Conservation (phyloP, 2,329 filamentous ascomycete species). For the Coleophoma crateriformis region DNA sequence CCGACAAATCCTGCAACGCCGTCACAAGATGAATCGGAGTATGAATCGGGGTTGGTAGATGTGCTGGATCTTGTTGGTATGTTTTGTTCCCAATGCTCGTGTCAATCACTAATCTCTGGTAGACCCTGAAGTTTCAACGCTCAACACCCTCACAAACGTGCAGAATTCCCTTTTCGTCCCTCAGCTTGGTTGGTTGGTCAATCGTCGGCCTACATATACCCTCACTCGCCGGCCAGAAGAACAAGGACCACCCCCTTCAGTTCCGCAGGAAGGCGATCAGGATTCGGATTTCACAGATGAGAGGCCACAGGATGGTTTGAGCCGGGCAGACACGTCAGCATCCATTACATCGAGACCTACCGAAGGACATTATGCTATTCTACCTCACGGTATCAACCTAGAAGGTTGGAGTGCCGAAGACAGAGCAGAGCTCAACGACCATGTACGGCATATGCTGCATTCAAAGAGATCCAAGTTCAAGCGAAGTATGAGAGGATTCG, state of each 20-base stretch:
- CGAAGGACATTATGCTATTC: constrained; percentile 70
- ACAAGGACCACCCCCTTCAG: constrained; percentile 10
- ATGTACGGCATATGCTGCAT: constrained; percentile 83
- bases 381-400: constrained; percentile 67
- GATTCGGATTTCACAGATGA: constrained; percentile 7
- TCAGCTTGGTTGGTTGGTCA: constrained; percentile 69
- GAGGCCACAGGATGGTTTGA: constrained; percentile 14
- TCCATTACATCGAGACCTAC: constrained; percentile 65
- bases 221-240: constrained; percentile 46
- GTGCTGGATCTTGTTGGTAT: constrained; percentile 63
- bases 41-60: constrained; percentile 59
- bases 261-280: constrained; percentile 1
- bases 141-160: constrained; percentile 82
- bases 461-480: constrained; percentile 76
- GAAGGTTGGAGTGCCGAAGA: constrained; percentile 73
- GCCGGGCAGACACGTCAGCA: constrained; percentile 25
- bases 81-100: constrained; percentile 18
- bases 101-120: constrained; percentile 3
- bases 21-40: constrained; percentile 33
- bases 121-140: constrained; percentile 54
- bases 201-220: constrained; percentile 73
- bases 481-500: constrained; percentile 72
- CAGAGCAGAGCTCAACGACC: constrained; percentile 71
- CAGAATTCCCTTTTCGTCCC: constrained; percentile 87
- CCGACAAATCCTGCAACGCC: background rate